A percentile compares a stretch with the other conserved stretches of the same genome.
Evolutionary conservation across 2,329 filamentous ascomycete species (phyloP).

Genomic region (Periconia sp.): DNA sequence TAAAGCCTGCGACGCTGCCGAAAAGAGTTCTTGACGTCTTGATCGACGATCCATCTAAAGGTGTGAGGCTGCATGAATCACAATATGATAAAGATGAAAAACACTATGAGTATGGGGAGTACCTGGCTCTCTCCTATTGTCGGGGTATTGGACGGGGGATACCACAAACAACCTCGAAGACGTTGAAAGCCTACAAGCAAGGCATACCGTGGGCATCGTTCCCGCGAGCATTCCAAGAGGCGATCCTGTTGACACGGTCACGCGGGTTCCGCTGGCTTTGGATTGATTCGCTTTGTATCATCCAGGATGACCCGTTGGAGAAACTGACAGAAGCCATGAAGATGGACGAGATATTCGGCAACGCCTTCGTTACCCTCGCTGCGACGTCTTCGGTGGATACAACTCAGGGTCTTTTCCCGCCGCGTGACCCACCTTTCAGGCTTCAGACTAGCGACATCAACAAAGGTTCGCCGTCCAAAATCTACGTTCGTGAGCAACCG

Average conservation of each 20-base stretch:
- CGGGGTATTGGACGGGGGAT: conserved; percentile 32
- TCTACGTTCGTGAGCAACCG: conserved; percentile 39
- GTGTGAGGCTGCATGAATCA: conserved; percentile 31
- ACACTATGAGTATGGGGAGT: conserved; percentile 35
- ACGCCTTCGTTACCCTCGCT: conserved; percentile 37
- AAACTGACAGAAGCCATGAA: conserved; percentile 29
- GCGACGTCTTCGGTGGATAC: conserved; percentile 35
- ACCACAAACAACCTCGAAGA: conserved; percentile 31
- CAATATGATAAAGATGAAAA: conserved; percentile 26
- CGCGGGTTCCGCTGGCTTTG: conserved; percentile 41
- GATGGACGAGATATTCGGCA: conserved; percentile 33
- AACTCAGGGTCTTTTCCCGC: conserved; percentile 28
- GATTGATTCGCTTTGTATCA: conserved; percentile 38
- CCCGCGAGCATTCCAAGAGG: conserved; percentile 39
- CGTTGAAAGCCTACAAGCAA: conserved; percentile 28
- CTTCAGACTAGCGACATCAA: conserved; percentile 35
- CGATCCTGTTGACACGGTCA: conserved; percentile 35
- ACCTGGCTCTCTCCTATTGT: conserved; percentile 35
- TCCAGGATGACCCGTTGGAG: conserved; percentile 33
- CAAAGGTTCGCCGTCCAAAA: conserved; percentile 31
- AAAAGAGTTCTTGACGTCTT: conserved; percentile 34
- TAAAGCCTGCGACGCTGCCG: conserved; percentile 26
- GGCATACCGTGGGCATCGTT: conserved; percentile 30
- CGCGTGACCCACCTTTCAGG: conserved; percentile 30
- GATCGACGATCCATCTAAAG: conserved; percentile 29